These are phyloP conservation scores for Curvularia eragrostidis DNA, from an alignment of 2,329 filamentous ascomycete species.

Conservation along the genomic window DNA sequence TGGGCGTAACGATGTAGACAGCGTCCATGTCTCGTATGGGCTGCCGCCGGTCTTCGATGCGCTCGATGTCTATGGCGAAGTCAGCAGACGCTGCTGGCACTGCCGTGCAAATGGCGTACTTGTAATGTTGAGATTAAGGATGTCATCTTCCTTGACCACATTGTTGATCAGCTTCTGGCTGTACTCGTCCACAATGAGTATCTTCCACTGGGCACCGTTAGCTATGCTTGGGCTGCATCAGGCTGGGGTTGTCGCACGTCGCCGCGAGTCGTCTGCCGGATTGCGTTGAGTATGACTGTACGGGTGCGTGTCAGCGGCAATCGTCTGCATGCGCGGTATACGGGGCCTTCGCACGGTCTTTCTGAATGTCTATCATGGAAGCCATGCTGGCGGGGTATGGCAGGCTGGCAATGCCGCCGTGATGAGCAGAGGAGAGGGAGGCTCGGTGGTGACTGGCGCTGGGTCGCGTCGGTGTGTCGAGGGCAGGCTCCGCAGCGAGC, in stretches of 20 bases:
- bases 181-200: slow-evolving; percentile 84
- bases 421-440: not conserved
- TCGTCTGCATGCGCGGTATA: not conserved
- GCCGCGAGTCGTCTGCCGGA: slow-evolving; percentile 79
- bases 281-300: slow-evolving; percentile 73
- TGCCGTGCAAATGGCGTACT: slow-evolving; percentile 64
- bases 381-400: slow-evolving; percentile 67
- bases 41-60: slow-evolving; percentile 84
- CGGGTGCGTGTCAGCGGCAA: slow-evolving; percentile 22
- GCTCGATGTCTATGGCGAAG: slow-evolving; percentile 79
- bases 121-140: slow-evolving; percentile 94
- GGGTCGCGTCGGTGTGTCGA: not conserved
- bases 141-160: slow-evolving; percentile 92
- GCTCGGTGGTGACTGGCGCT: slow-evolving; percentile 1
- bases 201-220: slow-evolving; percentile 79
- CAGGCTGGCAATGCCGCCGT: slow-evolving; percentile 28
- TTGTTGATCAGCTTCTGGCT: slow-evolving; percentile 89
- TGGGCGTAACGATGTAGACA: slow-evolving; percentile 87
- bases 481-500: not conserved
- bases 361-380: slow-evolving; percentile 85
- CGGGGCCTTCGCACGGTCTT: slow-evolving; percentile 62
- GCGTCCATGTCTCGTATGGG: slow-evolving; percentile 91
- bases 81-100: slow-evolving; percentile 31
- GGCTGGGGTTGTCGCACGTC: slow-evolving; percentile 66
- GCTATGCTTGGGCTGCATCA: slow-evolving; percentile 26